phyloP scores from a whole-genome alignment of 202 grass and related monocot genomes.

The Setaria italica region DNA sequence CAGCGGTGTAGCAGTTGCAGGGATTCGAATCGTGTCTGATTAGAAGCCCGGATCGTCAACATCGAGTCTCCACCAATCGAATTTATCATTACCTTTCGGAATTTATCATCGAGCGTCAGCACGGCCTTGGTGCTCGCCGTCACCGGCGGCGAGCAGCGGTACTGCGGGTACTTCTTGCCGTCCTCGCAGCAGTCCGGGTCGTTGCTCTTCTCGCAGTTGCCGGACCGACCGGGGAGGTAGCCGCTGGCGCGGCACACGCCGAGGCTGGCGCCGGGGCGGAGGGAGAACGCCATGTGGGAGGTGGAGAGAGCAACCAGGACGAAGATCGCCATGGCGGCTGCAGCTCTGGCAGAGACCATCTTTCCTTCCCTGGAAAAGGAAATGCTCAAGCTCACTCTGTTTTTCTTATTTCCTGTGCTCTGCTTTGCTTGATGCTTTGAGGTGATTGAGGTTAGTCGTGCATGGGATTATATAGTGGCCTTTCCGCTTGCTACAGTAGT shows the following conservation, averaged over 20 bases:
- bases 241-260: not conserved
- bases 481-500: not conserved
- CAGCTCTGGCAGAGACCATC: not conserved
- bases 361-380: not conserved
- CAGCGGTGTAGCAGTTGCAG: too few relatives aligned
- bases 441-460: not conserved
- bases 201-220: not conserved
- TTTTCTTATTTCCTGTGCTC: not conserved
- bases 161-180: not conserved
- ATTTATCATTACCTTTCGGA: too few relatives aligned
- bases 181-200: not conserved
- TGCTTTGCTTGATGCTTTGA: not conserved
- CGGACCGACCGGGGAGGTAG: not conserved
- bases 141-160: not conserved
- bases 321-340: slow-evolving; percentile 3
- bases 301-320: slow-evolving; percentile 28
- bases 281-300: slow-evolving; percentile 35
- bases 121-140: not conserved
- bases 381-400: not conserved
- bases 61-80: too few relatives aligned
- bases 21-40: too few relatives aligned
- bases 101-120: not conserved
- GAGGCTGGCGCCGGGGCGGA: not conserved
- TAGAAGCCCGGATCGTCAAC: too few relatives aligned
- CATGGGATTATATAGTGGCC: not conserved